Conservation (phyloP, 495 filamentous ascomycete species). For the Podospora pseudocomata region DNA sequence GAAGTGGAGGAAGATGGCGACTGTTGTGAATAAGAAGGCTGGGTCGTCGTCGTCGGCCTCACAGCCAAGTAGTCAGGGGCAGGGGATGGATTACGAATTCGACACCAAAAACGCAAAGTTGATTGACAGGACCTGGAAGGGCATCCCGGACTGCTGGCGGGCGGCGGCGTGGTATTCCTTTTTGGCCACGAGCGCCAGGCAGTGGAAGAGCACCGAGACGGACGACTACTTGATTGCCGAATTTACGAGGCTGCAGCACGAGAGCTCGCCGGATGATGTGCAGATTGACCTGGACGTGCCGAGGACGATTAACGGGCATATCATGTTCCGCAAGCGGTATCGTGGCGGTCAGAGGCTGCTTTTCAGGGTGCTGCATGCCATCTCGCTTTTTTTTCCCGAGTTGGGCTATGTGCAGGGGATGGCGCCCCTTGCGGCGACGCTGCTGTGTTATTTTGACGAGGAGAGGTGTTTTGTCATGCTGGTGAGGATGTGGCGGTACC, state of each 20-base stretch:
- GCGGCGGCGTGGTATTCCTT: conserved; percentile 94
- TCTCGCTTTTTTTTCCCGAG: conserved; percentile 84
- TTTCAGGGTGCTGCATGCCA: conserved; percentile 86
- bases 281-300: conserved; percentile 98
- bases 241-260: conserved; percentile 65
- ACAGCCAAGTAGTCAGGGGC: conserved; percentile 46
- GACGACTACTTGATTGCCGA: conserved; percentile 69
- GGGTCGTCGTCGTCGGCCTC: neutral
- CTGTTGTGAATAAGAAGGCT: conserved; percentile 47
- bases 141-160: conserved; percentile 95
- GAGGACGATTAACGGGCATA: conserved; percentile 89
- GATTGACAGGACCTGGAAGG: conserved; percentile 92
- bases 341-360: conserved; percentile 85
- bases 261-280: conserved; percentile 82
- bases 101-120: conserved; percentile 80
- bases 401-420: conserved; percentile 98
- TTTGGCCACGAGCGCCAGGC: conserved; percentile 74
- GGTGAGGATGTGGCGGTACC: conserved; percentile 82
- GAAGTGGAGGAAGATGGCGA: conserved; percentile 98
- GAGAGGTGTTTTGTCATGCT: conserved; percentile 93
- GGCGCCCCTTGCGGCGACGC: conserved; percentile 87
- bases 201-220: conserved; percentile 52
- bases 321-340: conserved; percentile 95
- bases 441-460: conserved; percentile 96
- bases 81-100: conserved; percentile 88